These are phyloP conservation scores for Colletotrichum shisoi DNA, from an alignment of 2,329 filamentous ascomycete species.

Conservation along the genomic window DNA sequence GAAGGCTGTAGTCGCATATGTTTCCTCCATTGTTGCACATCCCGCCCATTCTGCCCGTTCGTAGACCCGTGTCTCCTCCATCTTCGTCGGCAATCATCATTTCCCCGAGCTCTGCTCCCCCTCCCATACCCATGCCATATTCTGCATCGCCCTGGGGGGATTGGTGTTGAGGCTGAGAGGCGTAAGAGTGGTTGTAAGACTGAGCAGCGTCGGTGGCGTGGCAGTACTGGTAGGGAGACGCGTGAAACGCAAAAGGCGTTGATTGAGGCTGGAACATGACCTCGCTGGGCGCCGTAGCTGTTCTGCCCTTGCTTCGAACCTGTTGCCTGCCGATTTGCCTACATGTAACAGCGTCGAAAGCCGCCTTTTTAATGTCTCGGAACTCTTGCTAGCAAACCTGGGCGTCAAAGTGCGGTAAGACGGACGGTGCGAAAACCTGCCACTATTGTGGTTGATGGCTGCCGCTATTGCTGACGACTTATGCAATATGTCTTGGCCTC, in stretches of 20 bases:
- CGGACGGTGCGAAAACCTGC: not conserved
- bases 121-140: slow-evolving; percentile 1
- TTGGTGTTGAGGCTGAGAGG: not conserved
- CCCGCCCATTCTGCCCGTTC: slow-evolving; percentile 1
- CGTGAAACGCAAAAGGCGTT: slow-evolving; percentile 56
- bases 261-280: slow-evolving; percentile 65
- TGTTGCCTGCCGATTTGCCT: not conserved
- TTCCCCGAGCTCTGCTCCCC: slow-evolving; percentile 1
- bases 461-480: slow-evolving; percentile 20
- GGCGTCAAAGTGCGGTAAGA: not conserved
- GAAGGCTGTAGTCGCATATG: slow-evolving; percentile 24
- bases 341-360: not conserved
- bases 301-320: slow-evolving; percentile 6
- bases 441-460: not conserved
- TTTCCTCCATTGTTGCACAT: not conserved
- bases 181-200: not conserved
- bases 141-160: slow-evolving; percentile 5
- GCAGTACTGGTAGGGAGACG: slow-evolving; percentile 21
- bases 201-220: not conserved
- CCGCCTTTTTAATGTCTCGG: not conserved
- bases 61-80: slow-evolving; percentile 1
- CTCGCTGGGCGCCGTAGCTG: slow-evolving; percentile 18
- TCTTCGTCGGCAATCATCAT: slow-evolving; percentile 8
- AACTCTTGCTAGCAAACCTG: not conserved
- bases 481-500: slow-evolving; percentile 5